A percentile compares a stretch with the other conserved stretches of the same genome.
Conservation (phyloP, 805 yeast genomes). For the Kluyveromyces starmeri region DNA sequence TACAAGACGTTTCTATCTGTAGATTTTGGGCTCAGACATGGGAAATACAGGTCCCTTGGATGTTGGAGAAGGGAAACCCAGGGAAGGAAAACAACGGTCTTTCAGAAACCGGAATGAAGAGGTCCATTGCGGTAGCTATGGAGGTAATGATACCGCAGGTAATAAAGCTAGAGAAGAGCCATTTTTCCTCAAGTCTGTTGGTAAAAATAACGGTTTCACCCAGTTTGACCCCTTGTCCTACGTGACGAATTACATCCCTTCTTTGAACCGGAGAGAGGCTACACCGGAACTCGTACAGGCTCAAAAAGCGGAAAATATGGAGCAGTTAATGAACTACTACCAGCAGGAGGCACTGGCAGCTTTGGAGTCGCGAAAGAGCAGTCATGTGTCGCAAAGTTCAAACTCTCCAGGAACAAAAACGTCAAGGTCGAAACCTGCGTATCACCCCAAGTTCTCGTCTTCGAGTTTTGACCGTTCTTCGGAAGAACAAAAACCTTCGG, state of each 20-base stretch:
- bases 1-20: no score
- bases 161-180: no score
- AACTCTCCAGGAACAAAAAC: neutral
- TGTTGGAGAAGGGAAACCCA: no score
- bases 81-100: no score
- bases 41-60: no score
- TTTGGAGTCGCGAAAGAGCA: neutral
- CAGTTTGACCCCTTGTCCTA: neutral
- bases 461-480: neutral
- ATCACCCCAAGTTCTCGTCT: neutral
- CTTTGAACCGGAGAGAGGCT: neutral
- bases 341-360: neutral
- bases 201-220: neutral
- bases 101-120: no score
- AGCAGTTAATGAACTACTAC: slow-evolving; percentile 1
- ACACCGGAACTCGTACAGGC: neutral
- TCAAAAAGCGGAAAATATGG: neutral
- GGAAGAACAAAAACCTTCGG: slow-evolving; percentile 1
- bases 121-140: no score
- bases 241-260: slow-evolving; percentile 3
- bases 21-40: no score
- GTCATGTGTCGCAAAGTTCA: neutral
- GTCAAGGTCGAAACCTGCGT: neutral
- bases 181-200: no score
- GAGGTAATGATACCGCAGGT: no score